phyloP scores from a whole-genome alignment of 176 grass and related monocot species.

The Pontederia crassipes region DNA sequence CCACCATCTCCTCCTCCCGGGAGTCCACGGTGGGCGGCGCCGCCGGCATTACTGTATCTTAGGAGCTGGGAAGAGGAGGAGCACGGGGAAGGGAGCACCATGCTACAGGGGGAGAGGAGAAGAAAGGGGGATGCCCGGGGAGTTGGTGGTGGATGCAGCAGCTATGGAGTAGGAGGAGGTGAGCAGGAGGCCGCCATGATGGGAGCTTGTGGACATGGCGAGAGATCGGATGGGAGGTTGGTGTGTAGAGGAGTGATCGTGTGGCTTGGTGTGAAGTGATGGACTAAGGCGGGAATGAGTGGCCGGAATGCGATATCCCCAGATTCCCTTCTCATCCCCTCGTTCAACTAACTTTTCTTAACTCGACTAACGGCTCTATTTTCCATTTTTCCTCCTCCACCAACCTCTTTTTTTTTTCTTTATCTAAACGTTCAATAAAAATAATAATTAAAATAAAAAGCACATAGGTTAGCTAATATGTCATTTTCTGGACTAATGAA shows the following conservation, averaged over 20 bases:
- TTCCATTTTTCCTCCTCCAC: no score
- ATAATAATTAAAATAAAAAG: no score
- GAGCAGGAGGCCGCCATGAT: slow-evolving; percentile 22
- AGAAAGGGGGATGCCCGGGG: not conserved
- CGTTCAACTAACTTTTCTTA: no score
- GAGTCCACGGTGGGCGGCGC: no score
- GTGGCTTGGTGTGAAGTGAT: slow-evolving; percentile 25
- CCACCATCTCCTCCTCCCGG: slow-evolving; percentile 20
- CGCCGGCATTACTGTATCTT: slow-evolving; percentile 12
- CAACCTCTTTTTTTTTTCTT: no score
- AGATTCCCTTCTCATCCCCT: no score
- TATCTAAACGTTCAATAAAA: no score
- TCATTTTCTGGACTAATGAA: no score
- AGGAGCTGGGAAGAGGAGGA: slow-evolving; percentile 30
- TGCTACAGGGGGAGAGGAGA: slow-evolving; percentile 12
- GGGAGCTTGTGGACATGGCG: slow-evolving; percentile 28
- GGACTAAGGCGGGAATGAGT: slow-evolving; percentile 25
- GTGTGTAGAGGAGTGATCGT: slow-evolving; percentile 20
- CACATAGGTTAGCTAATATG: no score
- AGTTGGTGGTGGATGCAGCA: slow-evolving; percentile 7
- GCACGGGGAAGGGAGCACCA: slow-evolving; percentile 65
- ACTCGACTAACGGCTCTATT: no score
- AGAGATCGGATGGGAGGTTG: slow-evolving; percentile 33
- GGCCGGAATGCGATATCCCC: no score
- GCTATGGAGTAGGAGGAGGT: slow-evolving; percentile 24